Evolutionary conservation across 2,329 filamentous ascomycete genomes (phyloP), one percentile per base, ranked within the genome.

Genomic region (Dryadomyces sulphureus): DNA sequence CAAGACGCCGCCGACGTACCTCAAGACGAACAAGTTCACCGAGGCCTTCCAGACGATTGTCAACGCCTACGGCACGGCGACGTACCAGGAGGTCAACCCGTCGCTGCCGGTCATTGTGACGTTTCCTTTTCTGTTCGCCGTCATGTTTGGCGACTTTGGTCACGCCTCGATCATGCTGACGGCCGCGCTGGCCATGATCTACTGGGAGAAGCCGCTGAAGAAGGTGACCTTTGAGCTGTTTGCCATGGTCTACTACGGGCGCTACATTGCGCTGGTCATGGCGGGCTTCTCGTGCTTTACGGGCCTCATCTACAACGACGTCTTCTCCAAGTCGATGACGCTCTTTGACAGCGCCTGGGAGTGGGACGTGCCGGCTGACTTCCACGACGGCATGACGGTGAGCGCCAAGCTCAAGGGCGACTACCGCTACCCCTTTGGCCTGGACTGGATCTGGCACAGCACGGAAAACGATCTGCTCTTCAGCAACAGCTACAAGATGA

Each of bases 401-500:
- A 69, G 67, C 17, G 87, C 81, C 36, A 66, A 71, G 38, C 73
- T 94, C 48, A 82, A 79, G 56, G 62, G 46, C 52, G 75, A 74
- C 49, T 89, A 95, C 65, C 82, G 88, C 44, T 98, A 95, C 62
- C 90, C 93, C 16, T 94, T 98, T 59, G 92, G 92, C 54, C 67
- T 98, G 50, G 92, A 98, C 60, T 94, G 82, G 80, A 84, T 82
- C 59, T 98, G 92, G 92, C 93, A 98, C 62, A 88, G 84, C 49
- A 84, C 88, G 12, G 90, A 96, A 57, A 98, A 98, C 58, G 84
- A 93, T 50, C 73, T 98, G 19, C 75, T 98, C 43, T 98, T 98
- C 68, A 84, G 79, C 62, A 98, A 98, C 81, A 93, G 85, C 65
- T 93, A 92, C 75, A 98, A 98, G 80, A 98, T 98, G 92, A 98